Conservation (phyloP, 306 rosid genomes). For the Sicyos baderoa region DNA sequence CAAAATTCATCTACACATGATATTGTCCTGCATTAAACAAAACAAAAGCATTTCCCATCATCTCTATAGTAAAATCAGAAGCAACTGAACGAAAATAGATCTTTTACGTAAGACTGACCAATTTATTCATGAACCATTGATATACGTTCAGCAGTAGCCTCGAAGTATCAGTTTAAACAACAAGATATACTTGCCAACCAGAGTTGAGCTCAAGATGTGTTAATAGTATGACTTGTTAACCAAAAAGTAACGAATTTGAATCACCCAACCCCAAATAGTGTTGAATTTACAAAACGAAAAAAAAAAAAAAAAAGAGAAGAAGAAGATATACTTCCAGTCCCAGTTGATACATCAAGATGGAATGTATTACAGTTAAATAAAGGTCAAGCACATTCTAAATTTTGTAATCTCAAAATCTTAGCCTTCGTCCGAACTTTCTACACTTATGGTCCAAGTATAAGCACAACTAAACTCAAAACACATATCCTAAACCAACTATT, state of each 20-base stretch:
- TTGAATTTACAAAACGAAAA: no score
- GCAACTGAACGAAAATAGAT: background rate
- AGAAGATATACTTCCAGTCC: background rate
- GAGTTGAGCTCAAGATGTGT: no score
- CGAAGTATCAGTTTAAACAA: background rate
- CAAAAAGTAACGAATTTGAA: no score
- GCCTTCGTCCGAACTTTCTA: background rate
- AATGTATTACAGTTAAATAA: background rate
- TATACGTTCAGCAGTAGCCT: background rate
- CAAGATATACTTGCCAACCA: background rate
- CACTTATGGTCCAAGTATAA: background rate
- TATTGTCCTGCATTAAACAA: constrained; percentile 9
- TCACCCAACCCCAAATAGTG: no score
- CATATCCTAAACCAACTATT: background rate
- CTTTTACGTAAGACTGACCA: background rate
- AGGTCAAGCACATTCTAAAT: background rate
- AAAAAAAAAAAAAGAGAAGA: no score
- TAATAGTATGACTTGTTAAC: no score
- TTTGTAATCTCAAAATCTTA: background rate
- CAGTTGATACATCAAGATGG: background rate
- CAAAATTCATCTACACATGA: background rate
- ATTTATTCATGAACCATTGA: background rate
- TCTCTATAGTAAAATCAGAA: background rate
- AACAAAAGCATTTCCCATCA: background rate
- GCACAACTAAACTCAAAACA: background rate